Percentiles rank a stretch among this genome's conserved stretches.
Conservation (phyloP, 1,284 basidiomycete species). For the Rhizoctonia solani region DNA sequence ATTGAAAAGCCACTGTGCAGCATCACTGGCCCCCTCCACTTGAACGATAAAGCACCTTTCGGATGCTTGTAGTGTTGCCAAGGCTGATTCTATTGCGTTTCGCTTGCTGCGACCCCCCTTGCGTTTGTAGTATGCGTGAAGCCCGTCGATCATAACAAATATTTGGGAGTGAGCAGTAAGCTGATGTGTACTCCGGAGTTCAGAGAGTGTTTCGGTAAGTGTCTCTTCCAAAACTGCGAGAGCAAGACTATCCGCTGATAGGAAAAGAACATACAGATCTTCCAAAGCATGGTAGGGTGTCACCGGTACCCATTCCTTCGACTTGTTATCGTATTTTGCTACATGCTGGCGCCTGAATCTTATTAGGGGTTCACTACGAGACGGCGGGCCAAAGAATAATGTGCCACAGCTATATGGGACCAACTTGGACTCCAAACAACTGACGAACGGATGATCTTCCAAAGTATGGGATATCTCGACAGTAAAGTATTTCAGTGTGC, state of each 20-base stretch:
- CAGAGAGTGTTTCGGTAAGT: not conserved
- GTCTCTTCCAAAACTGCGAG: conserved; percentile 9
- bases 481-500: conserved; percentile 34
- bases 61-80: conserved; percentile 32
- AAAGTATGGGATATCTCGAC: conserved; percentile 33
- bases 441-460: conserved; percentile 1
- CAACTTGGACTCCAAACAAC: not conserved
- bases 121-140: conserved; percentile 30
- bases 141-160: conserved; percentile 35
- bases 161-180: conserved; percentile 26
- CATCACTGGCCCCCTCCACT: conserved; percentile 20
- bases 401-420: not conserved
- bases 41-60: conserved; percentile 36
- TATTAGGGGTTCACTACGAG: conserved; percentile 21
- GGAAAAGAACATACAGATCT: conserved; percentile 31
- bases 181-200: conserved; percentile 9
- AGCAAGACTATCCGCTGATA: conserved; percentile 18
- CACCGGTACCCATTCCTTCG: conserved; percentile 35
- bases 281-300: conserved; percentile 30
- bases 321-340: conserved; percentile 25
- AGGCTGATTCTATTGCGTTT: conserved; percentile 1
- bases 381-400: conserved; percentile 11
- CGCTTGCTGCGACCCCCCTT: conserved; percentile 10
- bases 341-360: conserved; percentile 34
- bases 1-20: conserved; percentile 35